A percentile compares a stretch with the other conserved stretches of the same genome.
These are phyloP conservation scores for Hypoxylon sp. DNA, from an alignment of 2,329 filamentous ascomycete genomes.

Conservation along the genomic window DNA sequence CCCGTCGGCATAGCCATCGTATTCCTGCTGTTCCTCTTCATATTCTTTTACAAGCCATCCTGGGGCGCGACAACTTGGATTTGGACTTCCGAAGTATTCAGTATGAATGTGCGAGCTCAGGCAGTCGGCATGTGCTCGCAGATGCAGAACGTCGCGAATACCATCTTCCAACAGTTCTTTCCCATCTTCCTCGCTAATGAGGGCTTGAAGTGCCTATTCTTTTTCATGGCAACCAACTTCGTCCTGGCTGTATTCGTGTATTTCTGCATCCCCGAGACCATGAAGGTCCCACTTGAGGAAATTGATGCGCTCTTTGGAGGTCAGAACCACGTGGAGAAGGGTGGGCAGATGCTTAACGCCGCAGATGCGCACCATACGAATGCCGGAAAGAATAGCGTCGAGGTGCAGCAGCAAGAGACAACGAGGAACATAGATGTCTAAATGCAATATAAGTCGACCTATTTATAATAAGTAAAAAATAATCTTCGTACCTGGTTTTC, in stretches of 20 bases:
- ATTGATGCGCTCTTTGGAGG: constrained; percentile 71
- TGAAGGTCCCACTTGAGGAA: constrained; percentile 66
- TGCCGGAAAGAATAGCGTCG: constrained; percentile 32
- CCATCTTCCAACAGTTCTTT: constrained; percentile 79
- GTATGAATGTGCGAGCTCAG: constrained; percentile 79
- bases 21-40: constrained; percentile 76
- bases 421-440: constrained; percentile 22
- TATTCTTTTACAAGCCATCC: constrained; percentile 77
- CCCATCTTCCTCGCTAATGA: constrained; percentile 74
- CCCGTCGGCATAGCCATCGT: constrained; percentile 78
- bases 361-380: constrained; percentile 30
- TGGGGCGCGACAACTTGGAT: constrained; percentile 81
- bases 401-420: constrained; percentile 28
- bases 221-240: constrained; percentile 63
- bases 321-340: constrained; percentile 69
- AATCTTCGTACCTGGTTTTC: not conserved
- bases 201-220: constrained; percentile 62
- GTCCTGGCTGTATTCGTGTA: constrained; percentile 65
- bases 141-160: constrained; percentile 75
- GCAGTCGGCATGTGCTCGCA: constrained; percentile 77
- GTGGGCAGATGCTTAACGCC: constrained; percentile 62
- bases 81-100: constrained; percentile 78
- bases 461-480: not conserved
- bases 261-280: constrained; percentile 68
- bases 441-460: constrained; percentile 1